A percentile compares a stretch with the other conserved stretches of the same genome.
Conservation (phyloP, 441 rosid genomes). For the Isatis lusitanica region DNA sequence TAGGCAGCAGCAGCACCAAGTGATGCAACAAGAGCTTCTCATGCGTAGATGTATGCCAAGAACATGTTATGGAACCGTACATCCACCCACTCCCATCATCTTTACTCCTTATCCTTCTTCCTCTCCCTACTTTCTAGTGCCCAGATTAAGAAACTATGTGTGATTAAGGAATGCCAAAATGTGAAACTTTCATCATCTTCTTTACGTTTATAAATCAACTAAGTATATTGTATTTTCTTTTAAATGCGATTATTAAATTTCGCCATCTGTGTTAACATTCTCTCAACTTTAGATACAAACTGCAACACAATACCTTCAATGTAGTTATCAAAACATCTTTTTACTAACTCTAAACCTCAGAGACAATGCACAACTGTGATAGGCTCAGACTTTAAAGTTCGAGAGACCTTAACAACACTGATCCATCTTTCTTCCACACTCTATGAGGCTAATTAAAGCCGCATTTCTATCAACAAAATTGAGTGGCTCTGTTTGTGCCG, state of each 20-base stretch:
- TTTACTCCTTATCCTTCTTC: not conserved
- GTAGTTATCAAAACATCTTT: not conserved
- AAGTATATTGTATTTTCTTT: too few relatives aligned
- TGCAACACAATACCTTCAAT: not conserved
- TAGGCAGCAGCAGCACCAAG: not conserved
- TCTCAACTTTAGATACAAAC: not conserved
- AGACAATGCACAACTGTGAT: not conserved
- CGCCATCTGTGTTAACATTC: not conserved
- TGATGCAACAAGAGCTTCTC: not conserved
- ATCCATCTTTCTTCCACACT: not conserved
- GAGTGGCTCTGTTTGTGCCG: conserved; percentile 77
- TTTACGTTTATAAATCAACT: not conserved
- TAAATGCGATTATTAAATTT: not conserved
- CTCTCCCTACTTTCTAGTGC: not conserved
- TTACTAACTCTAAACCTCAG: not conserved
- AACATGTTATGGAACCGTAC: not conserved
- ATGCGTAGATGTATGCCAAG: not conserved
- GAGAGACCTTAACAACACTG: too few relatives aligned
- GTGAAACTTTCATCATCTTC: not conserved
- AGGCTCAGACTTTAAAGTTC: too few relatives aligned
- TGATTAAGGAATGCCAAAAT: not conserved
- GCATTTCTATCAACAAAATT: conserved; percentile 59
- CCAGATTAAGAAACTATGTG: not conserved
- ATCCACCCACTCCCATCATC: not conserved
- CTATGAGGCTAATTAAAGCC: conserved; percentile 36